A percentile compares a stretch with the other conserved stretches of the same genome.
phyloP scores from a whole-genome alignment of 179 eudicot genomes.

The Vitellaria paradoxa region DNA sequence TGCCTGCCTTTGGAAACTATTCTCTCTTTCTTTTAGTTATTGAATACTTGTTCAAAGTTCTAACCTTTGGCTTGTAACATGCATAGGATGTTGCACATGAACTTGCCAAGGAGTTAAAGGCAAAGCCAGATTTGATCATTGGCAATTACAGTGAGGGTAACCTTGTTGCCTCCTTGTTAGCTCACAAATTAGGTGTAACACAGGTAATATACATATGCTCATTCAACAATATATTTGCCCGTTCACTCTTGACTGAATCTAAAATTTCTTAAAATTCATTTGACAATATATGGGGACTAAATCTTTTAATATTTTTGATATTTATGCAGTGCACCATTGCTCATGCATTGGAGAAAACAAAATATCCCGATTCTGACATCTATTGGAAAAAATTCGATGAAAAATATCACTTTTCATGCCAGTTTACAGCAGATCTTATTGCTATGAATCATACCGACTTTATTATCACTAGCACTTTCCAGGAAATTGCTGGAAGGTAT shows the following conservation, averaged over 20 bases:
- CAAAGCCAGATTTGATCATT: slow-evolving; percentile 76
- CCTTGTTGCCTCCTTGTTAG: slow-evolving; percentile 79
- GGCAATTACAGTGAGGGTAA: slow-evolving; percentile 98
- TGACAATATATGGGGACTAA: neutral
- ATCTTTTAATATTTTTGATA: neutral
- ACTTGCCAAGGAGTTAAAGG: slow-evolving; percentile 54
- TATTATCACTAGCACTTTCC: slow-evolving; percentile 93
- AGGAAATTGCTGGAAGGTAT: slow-evolving; percentile 94
- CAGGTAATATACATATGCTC: slow-evolving; percentile 39
- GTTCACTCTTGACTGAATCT: neutral
- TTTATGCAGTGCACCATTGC: slow-evolving; percentile 81
- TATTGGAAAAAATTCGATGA: slow-evolving; percentile 78
- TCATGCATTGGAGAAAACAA: slow-evolving; percentile 90
- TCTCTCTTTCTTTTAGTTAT: no score
- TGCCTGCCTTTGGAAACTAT: neutral
- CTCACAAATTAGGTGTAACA: slow-evolving; percentile 78
- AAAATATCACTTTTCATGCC: slow-evolving; percentile 87
- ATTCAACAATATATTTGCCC: no score
- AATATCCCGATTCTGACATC: slow-evolving; percentile 81
- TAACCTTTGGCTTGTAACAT: neutral
- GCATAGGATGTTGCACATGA: slow-evolving; percentile 74
- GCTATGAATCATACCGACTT: slow-evolving; percentile 94
- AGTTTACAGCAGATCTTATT: slow-evolving; percentile 84
- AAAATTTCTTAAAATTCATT: neutral
- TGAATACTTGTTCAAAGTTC: neutral